phyloP scores from a whole-genome alignment of 2,329 filamentous ascomycete genomes.

The Lithohypha guttulata region DNA sequence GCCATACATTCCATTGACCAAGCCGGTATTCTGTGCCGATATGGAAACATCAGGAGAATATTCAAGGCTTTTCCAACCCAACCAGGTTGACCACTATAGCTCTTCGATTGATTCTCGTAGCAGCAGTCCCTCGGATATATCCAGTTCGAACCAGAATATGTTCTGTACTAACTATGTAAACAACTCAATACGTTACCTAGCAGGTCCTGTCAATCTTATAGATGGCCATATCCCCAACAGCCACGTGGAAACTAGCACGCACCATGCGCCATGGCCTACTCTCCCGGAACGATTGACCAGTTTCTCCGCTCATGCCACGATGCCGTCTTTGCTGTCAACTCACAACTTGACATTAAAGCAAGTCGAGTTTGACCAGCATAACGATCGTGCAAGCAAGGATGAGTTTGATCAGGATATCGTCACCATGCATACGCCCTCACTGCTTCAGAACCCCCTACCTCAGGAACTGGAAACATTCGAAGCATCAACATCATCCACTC shows the following conservation, averaged over 20 bases:
- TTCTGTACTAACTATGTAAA: not conserved
- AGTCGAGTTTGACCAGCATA: too few relatives aligned
- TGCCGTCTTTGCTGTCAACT: too few relatives aligned
- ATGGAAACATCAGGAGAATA: not conserved
- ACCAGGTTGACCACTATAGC: not conserved
- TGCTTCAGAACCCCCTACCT: not conserved
- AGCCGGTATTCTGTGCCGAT: not conserved
- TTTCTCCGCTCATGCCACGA: not conserved
- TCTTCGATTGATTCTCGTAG: constrained; percentile 1
- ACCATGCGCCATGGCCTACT: constrained; percentile 7
- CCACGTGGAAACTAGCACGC: not conserved
- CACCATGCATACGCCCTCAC: not conserved
- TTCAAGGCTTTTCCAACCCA: not conserved
- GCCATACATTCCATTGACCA: too few relatives aligned
- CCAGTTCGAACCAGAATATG: not conserved
- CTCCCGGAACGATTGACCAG: too few relatives aligned
- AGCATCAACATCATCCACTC: not conserved
- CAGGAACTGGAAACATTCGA: not conserved
- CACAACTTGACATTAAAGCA: too few relatives aligned
- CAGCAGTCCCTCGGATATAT: constrained; percentile 3
- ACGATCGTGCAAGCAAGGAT: too few relatives aligned
- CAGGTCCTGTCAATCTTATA: not conserved
- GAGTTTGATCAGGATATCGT: too few relatives aligned
- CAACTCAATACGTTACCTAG: constrained; percentile 5
- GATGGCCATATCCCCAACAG: not conserved